Percentiles rank a stretch among this genome's conserved stretches.
Evolutionary conservation across 225 moss, liverwort and hornwort genomes (phyloP).

Genomic region (Sphagnum contortum): DNA sequence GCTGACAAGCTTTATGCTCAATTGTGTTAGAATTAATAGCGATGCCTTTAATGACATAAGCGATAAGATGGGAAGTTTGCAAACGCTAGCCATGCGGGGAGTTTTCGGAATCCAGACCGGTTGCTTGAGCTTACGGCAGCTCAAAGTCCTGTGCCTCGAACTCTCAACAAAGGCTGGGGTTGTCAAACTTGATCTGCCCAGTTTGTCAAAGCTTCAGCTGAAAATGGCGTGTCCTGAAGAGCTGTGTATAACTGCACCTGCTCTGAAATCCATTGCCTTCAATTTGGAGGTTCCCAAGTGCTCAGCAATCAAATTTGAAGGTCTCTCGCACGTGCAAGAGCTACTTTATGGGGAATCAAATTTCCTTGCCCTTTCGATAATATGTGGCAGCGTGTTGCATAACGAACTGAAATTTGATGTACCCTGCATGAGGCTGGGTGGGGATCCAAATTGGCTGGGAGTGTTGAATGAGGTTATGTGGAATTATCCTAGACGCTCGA

Average conservation of each 20-base stretch:
- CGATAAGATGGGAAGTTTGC: constrained; percentile 19
- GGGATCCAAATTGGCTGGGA: too few species aligned
- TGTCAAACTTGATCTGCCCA: constrained; percentile 27
- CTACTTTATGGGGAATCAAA: constrained; percentile 28
- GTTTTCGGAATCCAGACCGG: constrained; percentile 30
- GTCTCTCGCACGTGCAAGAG: constrained; percentile 24
- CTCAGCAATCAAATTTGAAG: constrained; percentile 11
- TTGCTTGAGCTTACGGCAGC: constrained; percentile 12
- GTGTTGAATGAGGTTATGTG: too few species aligned
- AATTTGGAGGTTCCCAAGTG: constrained; percentile 31
- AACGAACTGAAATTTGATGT: too few species aligned
- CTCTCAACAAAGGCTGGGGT: constrained; percentile 34
- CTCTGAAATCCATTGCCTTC: constrained; percentile 33
- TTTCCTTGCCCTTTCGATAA: constrained; percentile 21
- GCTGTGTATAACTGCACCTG: constrained; percentile 2
- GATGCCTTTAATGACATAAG: constrained; percentile 25
- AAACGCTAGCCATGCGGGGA: constrained; percentile 27
- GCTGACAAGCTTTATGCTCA: constrained; percentile 31
- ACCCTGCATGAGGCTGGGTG: too few species aligned
- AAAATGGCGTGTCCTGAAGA: constrained; percentile 45
- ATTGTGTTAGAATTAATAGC: constrained; percentile 31
- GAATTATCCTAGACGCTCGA: too few species aligned
- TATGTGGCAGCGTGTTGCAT: constrained; percentile 1
- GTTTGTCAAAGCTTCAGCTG: constrained; percentile 42
- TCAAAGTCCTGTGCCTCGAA: constrained; percentile 36